Percentiles rank a stretch among this genome's conserved stretches.
phyloP scores from a whole-genome alignment of 75 land plant genomes.

The Sequoiadendron giganteum region DNA sequence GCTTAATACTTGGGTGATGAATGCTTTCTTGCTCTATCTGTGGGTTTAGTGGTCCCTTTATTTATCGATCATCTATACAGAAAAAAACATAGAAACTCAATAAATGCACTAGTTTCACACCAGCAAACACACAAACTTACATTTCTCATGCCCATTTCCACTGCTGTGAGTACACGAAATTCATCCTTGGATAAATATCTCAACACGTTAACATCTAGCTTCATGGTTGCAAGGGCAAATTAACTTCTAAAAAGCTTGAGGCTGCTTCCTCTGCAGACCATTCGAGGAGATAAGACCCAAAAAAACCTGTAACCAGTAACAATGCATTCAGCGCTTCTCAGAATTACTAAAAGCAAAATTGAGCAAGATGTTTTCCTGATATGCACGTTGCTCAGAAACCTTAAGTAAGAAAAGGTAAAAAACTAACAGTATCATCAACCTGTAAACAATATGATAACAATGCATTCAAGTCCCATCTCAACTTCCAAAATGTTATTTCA shows the following conservation, averaged over 20 bases:
- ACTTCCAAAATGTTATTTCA: too few relatives aligned
- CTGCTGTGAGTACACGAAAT: constrained; percentile 95
- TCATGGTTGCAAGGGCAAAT: constrained; percentile 44
- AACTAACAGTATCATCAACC: too few relatives aligned
- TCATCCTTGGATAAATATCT: constrained; percentile 91
- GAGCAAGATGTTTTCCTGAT: too few relatives aligned
- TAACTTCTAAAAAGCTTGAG: background rate
- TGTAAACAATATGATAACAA: too few relatives aligned
- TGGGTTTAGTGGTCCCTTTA: too few relatives aligned
- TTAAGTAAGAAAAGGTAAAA: too few relatives aligned
- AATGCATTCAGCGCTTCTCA: background rate
- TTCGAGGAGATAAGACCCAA: background rate
- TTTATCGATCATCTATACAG: too few relatives aligned
- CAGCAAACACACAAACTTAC: constrained; percentile 29
- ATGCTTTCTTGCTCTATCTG: too few relatives aligned
- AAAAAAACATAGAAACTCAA: background rate
- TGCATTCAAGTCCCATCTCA: too few relatives aligned
- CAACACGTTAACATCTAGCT: constrained; percentile 81
- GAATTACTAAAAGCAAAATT: too few relatives aligned
- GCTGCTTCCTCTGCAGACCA: background rate
- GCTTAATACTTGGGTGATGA: too few relatives aligned
- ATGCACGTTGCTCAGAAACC: too few relatives aligned
- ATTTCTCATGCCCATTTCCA: constrained; percentile 99
- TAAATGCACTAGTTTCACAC: background rate
- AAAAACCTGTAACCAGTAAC: background rate